Conservation (phyloP, 176 grass and related monocot genomes). For the Bolboschoenus planiculmis region DNA sequence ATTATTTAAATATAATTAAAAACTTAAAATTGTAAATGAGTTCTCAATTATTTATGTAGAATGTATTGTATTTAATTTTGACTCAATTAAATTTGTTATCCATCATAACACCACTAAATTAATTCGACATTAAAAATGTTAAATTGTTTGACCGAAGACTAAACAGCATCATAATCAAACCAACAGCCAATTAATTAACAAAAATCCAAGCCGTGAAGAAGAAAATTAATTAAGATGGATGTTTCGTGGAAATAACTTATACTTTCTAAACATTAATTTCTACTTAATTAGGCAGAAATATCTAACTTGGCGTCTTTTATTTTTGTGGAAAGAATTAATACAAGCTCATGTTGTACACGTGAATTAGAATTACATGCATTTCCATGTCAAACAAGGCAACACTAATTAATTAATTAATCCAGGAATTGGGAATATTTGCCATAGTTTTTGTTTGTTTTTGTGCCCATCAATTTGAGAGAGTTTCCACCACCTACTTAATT, state of each 20-base stretch:
- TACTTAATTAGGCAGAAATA: not conserved
- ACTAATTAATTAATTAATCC: no score
- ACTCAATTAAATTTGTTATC: no score
- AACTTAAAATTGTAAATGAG: no score
- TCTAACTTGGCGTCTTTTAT: not conserved
- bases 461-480: not conserved
- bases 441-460: not conserved
- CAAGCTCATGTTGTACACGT: not conserved
- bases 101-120: no score
- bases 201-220: not conserved
- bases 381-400: not conserved
- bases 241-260: not conserved
- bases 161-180: no score
- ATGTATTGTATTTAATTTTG: no score
- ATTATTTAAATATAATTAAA: no score
- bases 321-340: not conserved
- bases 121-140: no score
- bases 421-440: not conserved
- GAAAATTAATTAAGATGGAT: not conserved
- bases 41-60: no score
- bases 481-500: not conserved
- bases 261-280: not conserved
- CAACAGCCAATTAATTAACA: not conserved
- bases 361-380: not conserved
- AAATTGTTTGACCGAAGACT: no score